Percentiles rank a stretch among this genome's conserved stretches.
phyloP scores from a whole-genome alignment of 2,329 filamentous ascomycete genomes.

The Xylaria sp. region DNA sequence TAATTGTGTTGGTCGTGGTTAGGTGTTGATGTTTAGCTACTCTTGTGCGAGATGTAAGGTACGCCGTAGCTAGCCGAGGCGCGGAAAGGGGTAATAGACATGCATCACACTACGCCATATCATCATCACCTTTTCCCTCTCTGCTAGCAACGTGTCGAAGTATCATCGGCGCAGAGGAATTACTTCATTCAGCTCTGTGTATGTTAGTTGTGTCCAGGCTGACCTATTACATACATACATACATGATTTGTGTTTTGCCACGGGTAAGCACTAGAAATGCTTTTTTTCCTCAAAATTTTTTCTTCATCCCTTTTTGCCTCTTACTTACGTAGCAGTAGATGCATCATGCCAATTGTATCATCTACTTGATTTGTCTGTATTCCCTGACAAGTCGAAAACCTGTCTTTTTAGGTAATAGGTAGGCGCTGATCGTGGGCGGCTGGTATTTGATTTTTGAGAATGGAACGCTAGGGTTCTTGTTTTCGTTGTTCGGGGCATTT shows the following conservation, averaged over 20 bases:
- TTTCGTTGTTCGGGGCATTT: neutral
- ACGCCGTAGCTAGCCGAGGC: too few species aligned
- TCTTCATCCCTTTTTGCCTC: neutral
- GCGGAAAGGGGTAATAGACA: too few species aligned
- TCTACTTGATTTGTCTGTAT: neutral
- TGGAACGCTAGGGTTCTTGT: neutral
- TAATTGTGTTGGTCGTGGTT: too few species aligned
- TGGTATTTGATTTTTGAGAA: constrained; percentile 5
- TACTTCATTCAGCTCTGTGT: neutral
- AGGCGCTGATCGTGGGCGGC: neutral
- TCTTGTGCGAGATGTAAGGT: too few species aligned
- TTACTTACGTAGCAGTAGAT: neutral
- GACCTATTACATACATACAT: neutral
- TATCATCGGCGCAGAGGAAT: neutral
- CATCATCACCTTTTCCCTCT: neutral
- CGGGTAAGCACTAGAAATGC: neutral
- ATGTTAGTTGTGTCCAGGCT: neutral
- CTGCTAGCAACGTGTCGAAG: neutral
- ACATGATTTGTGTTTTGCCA: constrained; percentile 13
- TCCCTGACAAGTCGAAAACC: neutral
- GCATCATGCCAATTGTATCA: neutral
- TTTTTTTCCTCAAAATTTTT: too few species aligned
- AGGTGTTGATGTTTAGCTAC: too few species aligned
- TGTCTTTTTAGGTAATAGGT: neutral
- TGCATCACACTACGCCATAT: neutral